Evolutionary conservation across 495 filamentous ascomycete species (phyloP).

Genomic region (Corynascus novoguineensis): DNA sequence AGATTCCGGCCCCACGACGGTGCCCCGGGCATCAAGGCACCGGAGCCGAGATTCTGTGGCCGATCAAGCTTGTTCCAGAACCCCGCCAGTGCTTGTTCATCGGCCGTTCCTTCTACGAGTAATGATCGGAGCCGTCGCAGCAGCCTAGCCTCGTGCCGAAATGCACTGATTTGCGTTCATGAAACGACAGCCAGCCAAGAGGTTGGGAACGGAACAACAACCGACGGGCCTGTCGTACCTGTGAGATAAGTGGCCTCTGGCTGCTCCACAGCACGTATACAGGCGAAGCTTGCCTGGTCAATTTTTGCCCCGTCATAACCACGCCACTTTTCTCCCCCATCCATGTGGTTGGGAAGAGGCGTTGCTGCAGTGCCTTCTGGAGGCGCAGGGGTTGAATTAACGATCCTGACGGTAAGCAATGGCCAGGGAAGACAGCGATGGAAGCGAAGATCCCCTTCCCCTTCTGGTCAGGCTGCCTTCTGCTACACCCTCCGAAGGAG

Average conservation of each 20-base stretch:
- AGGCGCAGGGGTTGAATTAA: background rate
- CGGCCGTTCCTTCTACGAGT: slow-evolving; percentile 14
- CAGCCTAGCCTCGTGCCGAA: slow-evolving; percentile 11
- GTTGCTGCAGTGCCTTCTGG: background rate
- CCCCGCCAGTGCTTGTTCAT: slow-evolving; percentile 12
- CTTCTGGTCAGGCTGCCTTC: slow-evolving; percentile 6
- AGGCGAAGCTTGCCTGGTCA: background rate
- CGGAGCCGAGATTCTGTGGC: slow-evolving; percentile 5
- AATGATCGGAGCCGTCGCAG: slow-evolving; percentile 20
- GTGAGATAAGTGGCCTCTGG: background rate
- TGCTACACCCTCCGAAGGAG: background rate
- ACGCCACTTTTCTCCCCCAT: background rate
- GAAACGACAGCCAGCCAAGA: slow-evolving; percentile 3
- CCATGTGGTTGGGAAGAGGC: background rate
- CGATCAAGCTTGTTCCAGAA: slow-evolving; percentile 8
- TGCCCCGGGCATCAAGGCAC: slow-evolving; percentile 4
- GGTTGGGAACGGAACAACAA: background rate
- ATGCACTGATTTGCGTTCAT: slow-evolving; percentile 13
- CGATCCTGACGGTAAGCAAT: background rate
- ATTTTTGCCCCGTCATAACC: background rate
- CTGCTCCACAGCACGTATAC: background rate
- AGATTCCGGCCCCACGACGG: slow-evolving; percentile 1
- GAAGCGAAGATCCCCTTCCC: slow-evolving; percentile 19
- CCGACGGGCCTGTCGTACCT: background rate
- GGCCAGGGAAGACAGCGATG: background rate